phyloP scores from a whole-genome alignment of 345 rosid genomes.

The Euphorbia pulcherrima region DNA sequence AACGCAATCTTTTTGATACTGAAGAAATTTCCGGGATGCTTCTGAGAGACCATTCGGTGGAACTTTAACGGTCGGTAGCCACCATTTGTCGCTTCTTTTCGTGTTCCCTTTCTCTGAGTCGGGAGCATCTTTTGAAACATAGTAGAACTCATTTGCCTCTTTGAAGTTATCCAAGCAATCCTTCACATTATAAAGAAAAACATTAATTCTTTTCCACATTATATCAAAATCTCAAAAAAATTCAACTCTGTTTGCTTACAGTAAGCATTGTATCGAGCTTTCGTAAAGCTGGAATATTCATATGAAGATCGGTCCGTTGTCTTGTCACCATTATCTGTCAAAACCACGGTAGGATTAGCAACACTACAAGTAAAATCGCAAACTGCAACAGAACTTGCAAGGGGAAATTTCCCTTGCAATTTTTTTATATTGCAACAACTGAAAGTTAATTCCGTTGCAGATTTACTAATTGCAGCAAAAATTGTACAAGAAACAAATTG shows the following conservation, averaged over 20 bases:
- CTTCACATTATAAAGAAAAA: conserved; percentile 25
- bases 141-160: conserved; percentile 62
- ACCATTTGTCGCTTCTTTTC: conserved; percentile 75
- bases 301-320: conserved; percentile 77
- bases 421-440: no score
- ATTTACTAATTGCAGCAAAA: no score
- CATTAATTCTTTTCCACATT: neutral
- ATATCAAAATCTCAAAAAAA: neutral
- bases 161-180: conserved; percentile 78
- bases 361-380: no score
- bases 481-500: neutral
- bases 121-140: conserved; percentile 60
- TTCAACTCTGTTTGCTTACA: conserved; percentile 43
- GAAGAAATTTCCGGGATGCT: conserved; percentile 58
- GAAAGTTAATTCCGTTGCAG: no score
- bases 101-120: conserved; percentile 48
- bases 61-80: conserved; percentile 77
- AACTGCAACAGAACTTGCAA: no score
- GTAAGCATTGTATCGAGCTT: conserved; percentile 92
- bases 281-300: conserved; percentile 89
- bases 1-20: conserved; percentile 74
- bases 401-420: no score
- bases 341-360: neutral
- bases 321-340: conserved; percentile 71
- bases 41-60: conserved; percentile 76